phyloP scores from a whole-genome alignment of 2,329 filamentous ascomycete species.

The Aspergillus sp. region DNA sequence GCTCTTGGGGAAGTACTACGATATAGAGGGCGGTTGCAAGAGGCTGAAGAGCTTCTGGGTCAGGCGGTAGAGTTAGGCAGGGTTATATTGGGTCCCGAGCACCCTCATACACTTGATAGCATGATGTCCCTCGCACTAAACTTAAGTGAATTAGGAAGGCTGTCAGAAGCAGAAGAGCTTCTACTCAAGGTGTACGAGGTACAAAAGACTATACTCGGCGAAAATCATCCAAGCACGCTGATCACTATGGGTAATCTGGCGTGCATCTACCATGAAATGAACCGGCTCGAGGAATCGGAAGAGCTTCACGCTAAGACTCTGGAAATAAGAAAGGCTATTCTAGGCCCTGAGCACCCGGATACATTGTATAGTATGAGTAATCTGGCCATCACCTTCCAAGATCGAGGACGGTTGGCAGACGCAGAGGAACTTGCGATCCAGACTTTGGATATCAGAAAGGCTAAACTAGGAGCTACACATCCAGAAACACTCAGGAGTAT shows the following conservation, averaged over 20 bases:
- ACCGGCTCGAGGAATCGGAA: not conserved
- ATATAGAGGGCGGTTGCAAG: not conserved
- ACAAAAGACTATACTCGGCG: too few relatives aligned
- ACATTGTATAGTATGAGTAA: conserved; percentile 21
- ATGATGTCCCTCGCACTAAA: not conserved
- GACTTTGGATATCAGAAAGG: not conserved
- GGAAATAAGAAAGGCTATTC: not conserved
- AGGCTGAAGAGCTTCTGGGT: not conserved
- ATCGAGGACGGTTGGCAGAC: conserved; percentile 17
- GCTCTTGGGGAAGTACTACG: too few relatives aligned
- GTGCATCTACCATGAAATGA: not conserved
- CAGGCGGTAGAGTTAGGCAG: not conserved
- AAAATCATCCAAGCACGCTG: too few relatives aligned
- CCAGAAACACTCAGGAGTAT: not conserved
- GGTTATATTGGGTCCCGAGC: not conserved
- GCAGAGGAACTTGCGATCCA: conserved; percentile 9
- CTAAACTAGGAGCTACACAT: not conserved
- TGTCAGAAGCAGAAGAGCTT: too few relatives aligned
- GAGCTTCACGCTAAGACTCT: not conserved
- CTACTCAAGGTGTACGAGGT: too few relatives aligned
- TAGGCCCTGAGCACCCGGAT: not conserved
- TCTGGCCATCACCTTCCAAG: conserved; percentile 9
- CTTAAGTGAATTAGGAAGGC: not conserved
- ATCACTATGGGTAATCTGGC: too few relatives aligned
- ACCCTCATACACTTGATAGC: not conserved